Base-by-base conservation (phyloP, 129 eudicot species). In the Chrysanthemum makinoi region DNA sequence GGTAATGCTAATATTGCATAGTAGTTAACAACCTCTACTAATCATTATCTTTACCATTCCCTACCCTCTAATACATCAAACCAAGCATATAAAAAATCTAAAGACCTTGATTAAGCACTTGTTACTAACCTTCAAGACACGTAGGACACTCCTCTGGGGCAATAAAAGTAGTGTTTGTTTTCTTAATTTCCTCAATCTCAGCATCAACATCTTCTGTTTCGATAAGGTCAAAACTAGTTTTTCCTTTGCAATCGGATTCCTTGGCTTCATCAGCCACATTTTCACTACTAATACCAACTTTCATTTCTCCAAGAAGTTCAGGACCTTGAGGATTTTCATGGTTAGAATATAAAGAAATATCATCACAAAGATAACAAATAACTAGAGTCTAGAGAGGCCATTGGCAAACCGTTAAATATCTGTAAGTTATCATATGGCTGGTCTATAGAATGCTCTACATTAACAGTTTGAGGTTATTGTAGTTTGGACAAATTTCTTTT, bases 71-170 rank as follows among this genome's bases (percentile, higher is more conserved):
- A 26, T 26, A 26, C 30, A 1, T 26, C 30, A 26, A 26, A 26
- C 30, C 30, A 26, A 26, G 30, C 30, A 26, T 26, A 20, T 20
- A 20, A 20, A 20, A 20, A 20, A 20, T 20, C 24, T 22, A 22
- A 52, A 4, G 22, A 62, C 62, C 69, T 73, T 46, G 43, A 28
- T 44, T 35, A 35, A 33, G 16, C 39, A 64, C 43, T 72, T 24
- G 39, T 33, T 12, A 49, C 83, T 65, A 52, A 89, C 98, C 98
- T 89, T 94, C 98, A 65, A 94, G 96, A 73, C 98, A 94, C 30
- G 82, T 94, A 53, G 98, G 98, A 75, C 98, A 94, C 84, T 89
- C 98, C 55, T 87, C 92, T 24, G 85, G 80, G 28, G 79, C 72
- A 48, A 80, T 71, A 26, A 22, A 22, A 22, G 24, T 81, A 24